Base-by-base conservation (phyloP, 2,329 filamentous ascomycete species). In the Aspergillus sp. region DNA sequence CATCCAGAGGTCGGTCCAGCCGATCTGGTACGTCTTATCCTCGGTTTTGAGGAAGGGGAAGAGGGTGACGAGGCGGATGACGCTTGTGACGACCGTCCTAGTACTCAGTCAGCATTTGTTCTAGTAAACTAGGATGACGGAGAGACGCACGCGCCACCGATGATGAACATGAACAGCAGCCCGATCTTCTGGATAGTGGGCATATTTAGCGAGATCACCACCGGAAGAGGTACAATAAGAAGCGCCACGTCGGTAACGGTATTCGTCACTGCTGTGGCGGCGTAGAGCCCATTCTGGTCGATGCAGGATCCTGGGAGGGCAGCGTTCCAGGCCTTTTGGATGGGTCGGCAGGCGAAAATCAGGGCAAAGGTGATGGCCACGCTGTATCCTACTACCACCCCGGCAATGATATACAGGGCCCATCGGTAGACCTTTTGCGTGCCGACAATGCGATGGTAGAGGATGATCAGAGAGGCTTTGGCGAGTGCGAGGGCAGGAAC, bases 121-220 rank as follows among this genome's bases (percentile, higher is more conserved):
- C 10, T n/a, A 16, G 13, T 11, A 10, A 3, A 1, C 5, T 4
- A 36, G 32, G 10, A 16, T 36, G 32, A 16, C 32, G 13, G 13
- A 10, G 10, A 31, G 5, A 62, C 63, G 25, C 34, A 65, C 63
- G 60, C 61, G 56, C 62, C 58, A n/a, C 63, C 63, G 20, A 64
- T 31, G 14, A 56, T 34, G 19, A 65, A 65, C 32, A 65, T 56
- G 4, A 58, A 17, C 1, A 60, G 29, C n/a, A 65, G 38, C 4
- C 58, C 58, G 14, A 60, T 1, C 36, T 63, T 65, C 47, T 64
- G 63, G 1, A 60, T 51, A 2, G 34, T 14, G 1, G 59, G 59
- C 58, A 64, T 58, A 3, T 63, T 55, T n/a, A 65, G 40, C 2
- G 48, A 44, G 10, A 50, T 6, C 0, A 65, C 60, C 4, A 58